Percentiles rank a stretch among this genome's conserved stretches.
phyloP scores from a whole-genome alignment of 495 filamentous ascomycete species.

The Jackrogersella minutella region DNA sequence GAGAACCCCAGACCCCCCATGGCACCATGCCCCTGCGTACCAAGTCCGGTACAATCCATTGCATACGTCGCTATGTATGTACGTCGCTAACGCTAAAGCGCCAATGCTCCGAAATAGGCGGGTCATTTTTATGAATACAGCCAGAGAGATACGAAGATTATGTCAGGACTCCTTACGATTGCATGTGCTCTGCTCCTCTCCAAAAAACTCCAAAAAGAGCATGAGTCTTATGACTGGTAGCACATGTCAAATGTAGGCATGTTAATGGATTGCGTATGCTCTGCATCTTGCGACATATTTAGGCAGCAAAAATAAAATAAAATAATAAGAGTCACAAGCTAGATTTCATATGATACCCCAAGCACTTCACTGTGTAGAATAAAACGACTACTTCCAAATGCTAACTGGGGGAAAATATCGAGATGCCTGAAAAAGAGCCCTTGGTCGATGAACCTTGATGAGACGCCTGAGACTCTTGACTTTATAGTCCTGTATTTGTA shows the following conservation, averaged over 20 bases:
- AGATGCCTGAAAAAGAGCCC: conserved; percentile 23
- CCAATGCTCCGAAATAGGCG: neutral
- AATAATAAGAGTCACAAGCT: conserved; percentile 5
- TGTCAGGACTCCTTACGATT: neutral
- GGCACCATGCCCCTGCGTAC: conserved; percentile 9
- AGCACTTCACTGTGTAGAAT: neutral
- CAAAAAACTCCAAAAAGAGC: too few relatives aligned
- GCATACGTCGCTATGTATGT: too few relatives aligned
- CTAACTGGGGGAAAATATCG: conserved; percentile 25
- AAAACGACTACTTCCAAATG: conserved; percentile 26
- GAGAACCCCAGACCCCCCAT: conserved; percentile 1
- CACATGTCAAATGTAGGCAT: too few relatives aligned
- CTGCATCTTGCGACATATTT: too few relatives aligned
- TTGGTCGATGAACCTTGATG: conserved; percentile 20
- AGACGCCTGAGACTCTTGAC: conserved; percentile 27
- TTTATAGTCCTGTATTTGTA: conserved; percentile 7
- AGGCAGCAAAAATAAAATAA: neutral
- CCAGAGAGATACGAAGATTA: too few relatives aligned
- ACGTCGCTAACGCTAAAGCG: neutral
- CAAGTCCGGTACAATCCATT: too few relatives aligned
- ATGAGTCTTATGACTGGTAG: too few relatives aligned
- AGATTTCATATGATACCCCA: neutral
- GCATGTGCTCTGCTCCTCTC: neutral
- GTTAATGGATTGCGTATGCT: too few relatives aligned
- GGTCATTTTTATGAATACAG: too few relatives aligned